These are phyloP conservation scores for Penicillium sp. DNA, from an alignment of 2,329 filamentous ascomycete species.

Conservation along the genomic window DNA sequence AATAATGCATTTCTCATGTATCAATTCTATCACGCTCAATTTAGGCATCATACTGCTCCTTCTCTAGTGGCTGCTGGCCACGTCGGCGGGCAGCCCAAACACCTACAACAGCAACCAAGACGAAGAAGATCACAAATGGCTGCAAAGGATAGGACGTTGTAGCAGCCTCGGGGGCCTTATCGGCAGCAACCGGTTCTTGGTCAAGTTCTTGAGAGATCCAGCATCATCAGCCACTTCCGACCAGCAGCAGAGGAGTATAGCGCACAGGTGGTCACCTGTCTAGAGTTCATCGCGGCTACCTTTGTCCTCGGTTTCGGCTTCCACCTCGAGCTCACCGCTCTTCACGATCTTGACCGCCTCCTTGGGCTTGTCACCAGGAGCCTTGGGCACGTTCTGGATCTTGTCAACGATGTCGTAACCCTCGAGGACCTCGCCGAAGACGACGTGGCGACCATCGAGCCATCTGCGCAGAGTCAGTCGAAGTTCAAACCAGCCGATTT, in stretches of 20 bases:
- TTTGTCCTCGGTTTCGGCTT: constrained; percentile 49
- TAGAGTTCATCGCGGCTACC: constrained; percentile 69
- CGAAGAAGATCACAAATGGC: constrained; percentile 18
- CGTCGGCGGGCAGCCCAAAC: constrained; percentile 20
- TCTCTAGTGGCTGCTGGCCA: constrained; percentile 16
- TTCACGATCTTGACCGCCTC: constrained; percentile 65
- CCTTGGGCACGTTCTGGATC: constrained; percentile 65
- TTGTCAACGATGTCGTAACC: constrained; percentile 67
- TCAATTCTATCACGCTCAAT: not conserved
- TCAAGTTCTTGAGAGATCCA: constrained; percentile 26
- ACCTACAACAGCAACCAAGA: constrained; percentile 20
- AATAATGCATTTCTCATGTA: not conserved
- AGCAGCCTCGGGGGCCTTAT: constrained; percentile 9
- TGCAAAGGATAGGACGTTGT: constrained; percentile 17
- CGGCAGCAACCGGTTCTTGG: constrained; percentile 9
- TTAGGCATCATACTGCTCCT: constrained; percentile 18
- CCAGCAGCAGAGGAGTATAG: constrained; percentile 25
- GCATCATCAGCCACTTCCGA: constrained; percentile 36
- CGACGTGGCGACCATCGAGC: constrained; percentile 66
- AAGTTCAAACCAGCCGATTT: not conserved
- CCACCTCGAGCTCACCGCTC: constrained; percentile 64
- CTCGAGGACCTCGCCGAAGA: constrained; percentile 70
- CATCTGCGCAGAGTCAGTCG: constrained; percentile 41
- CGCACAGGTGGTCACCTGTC: constrained; percentile 33
- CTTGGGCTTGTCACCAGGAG: constrained; percentile 56